Conservation (phyloP, 2,329 filamentous ascomycete species). For the Chaetoscypha palmicola region DNA sequence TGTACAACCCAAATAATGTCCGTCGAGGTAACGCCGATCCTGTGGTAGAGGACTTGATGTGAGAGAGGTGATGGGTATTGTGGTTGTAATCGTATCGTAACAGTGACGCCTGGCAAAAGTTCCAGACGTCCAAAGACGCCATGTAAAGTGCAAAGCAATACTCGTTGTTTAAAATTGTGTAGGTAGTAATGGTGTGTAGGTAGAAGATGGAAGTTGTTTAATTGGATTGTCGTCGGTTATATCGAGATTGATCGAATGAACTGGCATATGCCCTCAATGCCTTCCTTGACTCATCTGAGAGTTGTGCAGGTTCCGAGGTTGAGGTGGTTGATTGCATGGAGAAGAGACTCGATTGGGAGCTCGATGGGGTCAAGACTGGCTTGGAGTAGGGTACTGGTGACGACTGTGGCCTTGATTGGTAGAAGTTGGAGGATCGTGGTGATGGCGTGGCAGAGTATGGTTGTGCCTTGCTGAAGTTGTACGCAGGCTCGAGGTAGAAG, state of each 20-base stretch:
- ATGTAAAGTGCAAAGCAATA: slow-evolving; percentile 9
- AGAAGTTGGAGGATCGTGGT: slow-evolving; percentile 30
- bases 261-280: slow-evolving; percentile 82
- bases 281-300: slow-evolving; percentile 70
- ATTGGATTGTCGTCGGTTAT: slow-evolving; percentile 29
- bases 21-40: slow-evolving; percentile 25
- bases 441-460: slow-evolving; percentile 47
- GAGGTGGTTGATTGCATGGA: slow-evolving; percentile 59
- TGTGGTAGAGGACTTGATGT: slow-evolving; percentile 15
- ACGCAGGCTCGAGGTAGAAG: slow-evolving; percentile 67
- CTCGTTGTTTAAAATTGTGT: neutral
- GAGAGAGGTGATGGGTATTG: slow-evolving; percentile 25
- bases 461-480: slow-evolving; percentile 64
- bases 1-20: slow-evolving; percentile 23
- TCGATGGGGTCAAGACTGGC: slow-evolving; percentile 58
- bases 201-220: slow-evolving; percentile 13
- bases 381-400: slow-evolving; percentile 34
- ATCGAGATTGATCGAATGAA: slow-evolving; percentile 67
- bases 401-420: slow-evolving; percentile 43
- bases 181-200: slow-evolving; percentile 1
- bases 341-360: slow-evolving; percentile 76
- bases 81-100: slow-evolving; percentile 21
- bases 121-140: slow-evolving; percentile 20
- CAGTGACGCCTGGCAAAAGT: slow-evolving; percentile 17
- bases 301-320: slow-evolving; percentile 45